phyloP scores from a whole-genome alignment of 192 early-diverging fungal genomes.

The Coemansia sp. region DNA sequence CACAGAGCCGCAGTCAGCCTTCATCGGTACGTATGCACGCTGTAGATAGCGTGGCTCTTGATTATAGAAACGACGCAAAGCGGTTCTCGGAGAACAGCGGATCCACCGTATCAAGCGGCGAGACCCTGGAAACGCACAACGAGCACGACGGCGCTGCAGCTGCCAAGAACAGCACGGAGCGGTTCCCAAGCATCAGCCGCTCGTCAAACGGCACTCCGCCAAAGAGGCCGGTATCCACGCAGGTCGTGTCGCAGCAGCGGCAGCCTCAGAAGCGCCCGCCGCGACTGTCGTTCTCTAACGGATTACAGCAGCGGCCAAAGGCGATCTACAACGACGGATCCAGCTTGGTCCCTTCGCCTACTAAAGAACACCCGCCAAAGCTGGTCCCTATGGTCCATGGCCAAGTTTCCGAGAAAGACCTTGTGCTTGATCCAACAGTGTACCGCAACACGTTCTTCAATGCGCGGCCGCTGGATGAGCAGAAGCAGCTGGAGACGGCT shows the following conservation, averaged over 20 bases:
- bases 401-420: conserved; percentile 9
- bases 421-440: conserved; percentile 28
- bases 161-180: not conserved
- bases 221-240: not conserved
- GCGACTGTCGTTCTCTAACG: conserved; percentile 21
- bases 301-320: conserved; percentile 9
- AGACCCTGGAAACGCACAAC: conserved; percentile 19
- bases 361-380: conserved; percentile 24
- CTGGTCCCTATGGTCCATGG: conserved; percentile 31
- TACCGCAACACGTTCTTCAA: conserved; percentile 50
- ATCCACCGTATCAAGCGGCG: conserved; percentile 35
- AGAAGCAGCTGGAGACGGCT: conserved; percentile 15
- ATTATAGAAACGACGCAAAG: conserved; percentile 15
- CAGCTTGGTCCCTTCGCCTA: conserved; percentile 22
- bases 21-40: not conserved
- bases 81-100: conserved; percentile 56
- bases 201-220: conserved; percentile 2
- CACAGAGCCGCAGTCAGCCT: not conserved
- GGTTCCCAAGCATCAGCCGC: not conserved
- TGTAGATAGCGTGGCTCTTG: not conserved
- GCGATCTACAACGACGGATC: conserved; percentile 29
- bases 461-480: conserved; percentile 27
- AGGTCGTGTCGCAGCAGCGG: conserved; percentile 7
- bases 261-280: conserved; percentile 7
- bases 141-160: not conserved